Conservation (phyloP, 768 basidiomycete genomes). For the Tylopilus intermedius region DNA sequence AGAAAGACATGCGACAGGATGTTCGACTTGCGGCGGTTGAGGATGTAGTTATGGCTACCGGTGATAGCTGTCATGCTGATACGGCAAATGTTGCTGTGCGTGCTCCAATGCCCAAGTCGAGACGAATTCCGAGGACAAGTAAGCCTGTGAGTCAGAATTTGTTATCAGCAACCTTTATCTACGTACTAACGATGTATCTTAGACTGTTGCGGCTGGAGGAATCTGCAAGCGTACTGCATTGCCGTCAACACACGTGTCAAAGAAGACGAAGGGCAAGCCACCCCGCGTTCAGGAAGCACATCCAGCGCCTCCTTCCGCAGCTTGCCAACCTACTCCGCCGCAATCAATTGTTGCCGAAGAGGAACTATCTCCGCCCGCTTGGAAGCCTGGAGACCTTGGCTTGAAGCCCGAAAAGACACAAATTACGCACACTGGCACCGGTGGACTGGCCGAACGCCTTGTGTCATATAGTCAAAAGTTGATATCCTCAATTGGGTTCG, state of each 20-base stretch:
- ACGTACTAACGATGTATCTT: slow-evolving; percentile 16
- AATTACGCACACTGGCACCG: slow-evolving; percentile 16
- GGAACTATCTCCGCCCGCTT: slow-evolving; percentile 16
- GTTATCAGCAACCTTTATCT: not conserved
- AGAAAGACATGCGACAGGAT: not conserved
- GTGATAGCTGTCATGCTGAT: slow-evolving; percentile 1
- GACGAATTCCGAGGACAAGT: slow-evolving; percentile 27
- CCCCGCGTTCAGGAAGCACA: slow-evolving; percentile 11
- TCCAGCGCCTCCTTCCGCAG: slow-evolving; percentile 7
- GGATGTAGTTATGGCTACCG: slow-evolving; percentile 2
- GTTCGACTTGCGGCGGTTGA: not conserved
- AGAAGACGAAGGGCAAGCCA: slow-evolving; percentile 18
- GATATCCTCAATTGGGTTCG: slow-evolving; percentile 42
- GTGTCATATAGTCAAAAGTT: slow-evolving; percentile 46
- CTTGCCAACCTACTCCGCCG: slow-evolving; percentile 8
- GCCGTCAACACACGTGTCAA: slow-evolving; percentile 15
- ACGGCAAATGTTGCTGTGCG: not conserved
- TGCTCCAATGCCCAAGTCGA: slow-evolving; percentile 9
- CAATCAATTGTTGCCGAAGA: slow-evolving; percentile 14
- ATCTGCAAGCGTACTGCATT: slow-evolving; percentile 16
- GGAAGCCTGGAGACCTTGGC: slow-evolving; percentile 27
- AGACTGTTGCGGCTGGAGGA: slow-evolving; percentile 18
- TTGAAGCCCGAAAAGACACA: slow-evolving; percentile 19
- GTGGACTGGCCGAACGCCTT: slow-evolving; percentile 44
- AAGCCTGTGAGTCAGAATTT: slow-evolving; percentile 22